Evolutionary conservation across 2,329 filamentous ascomycete species (phyloP).

Genomic region (Colletotrichum sp.): DNA sequence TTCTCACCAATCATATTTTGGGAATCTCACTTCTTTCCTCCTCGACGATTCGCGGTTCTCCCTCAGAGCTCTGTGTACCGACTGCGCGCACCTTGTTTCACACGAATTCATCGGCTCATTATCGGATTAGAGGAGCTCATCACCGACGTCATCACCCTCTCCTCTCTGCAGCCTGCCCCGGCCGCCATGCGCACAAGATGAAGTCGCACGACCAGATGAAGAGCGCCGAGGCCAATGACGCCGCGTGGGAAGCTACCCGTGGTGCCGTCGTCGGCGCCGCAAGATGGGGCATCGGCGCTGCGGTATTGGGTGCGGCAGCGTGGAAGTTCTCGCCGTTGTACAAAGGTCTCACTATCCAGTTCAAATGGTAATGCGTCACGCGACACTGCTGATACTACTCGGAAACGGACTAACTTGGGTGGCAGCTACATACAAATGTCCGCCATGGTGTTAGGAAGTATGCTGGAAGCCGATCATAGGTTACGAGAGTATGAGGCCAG

Average conservation of each 20-base stretch:
- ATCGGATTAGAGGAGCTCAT: neutral
- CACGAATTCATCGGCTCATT: neutral
- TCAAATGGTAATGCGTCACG: constrained; percentile 69
- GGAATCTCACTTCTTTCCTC: neutral
- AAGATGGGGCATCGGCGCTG: constrained; percentile 75
- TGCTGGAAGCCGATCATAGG: constrained; percentile 76
- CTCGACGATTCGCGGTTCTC: neutral
- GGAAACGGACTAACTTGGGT: neutral
- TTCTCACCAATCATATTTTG: constrained; percentile 10
- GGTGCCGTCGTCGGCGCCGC: constrained; percentile 71
- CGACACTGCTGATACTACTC: neutral
- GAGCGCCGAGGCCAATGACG: constrained; percentile 70
- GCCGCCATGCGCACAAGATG: constrained; percentile 36
- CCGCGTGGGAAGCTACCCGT: constrained; percentile 73
- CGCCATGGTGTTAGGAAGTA: constrained; percentile 81
- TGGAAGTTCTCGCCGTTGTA: constrained; percentile 74
- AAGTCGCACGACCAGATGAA: constrained; percentile 62
- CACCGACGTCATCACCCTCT: constrained; percentile 10
- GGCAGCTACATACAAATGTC: constrained; percentile 81
- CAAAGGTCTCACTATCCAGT: constrained; percentile 73
- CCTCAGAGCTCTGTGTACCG: neutral
- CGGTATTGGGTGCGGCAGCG: constrained; percentile 65
- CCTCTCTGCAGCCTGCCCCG: neutral
- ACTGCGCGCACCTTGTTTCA: neutral
- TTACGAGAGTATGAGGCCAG: constrained; percentile 71